phyloP scores from a whole-genome alignment of 306 rosid genomes.

The Rosa lucieae region DNA sequence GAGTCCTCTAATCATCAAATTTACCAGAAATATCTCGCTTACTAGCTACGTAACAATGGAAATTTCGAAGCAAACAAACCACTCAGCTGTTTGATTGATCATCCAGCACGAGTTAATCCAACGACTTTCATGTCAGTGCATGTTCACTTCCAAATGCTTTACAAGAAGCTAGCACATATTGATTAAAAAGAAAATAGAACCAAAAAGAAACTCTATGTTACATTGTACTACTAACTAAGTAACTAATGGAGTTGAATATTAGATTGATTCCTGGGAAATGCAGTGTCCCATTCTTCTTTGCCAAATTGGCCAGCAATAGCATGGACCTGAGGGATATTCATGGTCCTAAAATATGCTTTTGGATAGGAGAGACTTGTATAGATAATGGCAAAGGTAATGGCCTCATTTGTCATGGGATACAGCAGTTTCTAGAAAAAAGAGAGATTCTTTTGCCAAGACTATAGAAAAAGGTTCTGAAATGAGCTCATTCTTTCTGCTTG shows the following conservation, averaged over 20 bases:
- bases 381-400: neutral
- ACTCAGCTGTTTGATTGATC: no score
- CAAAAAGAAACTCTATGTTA: no score
- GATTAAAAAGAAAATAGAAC: no score
- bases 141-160: no score
- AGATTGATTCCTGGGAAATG: neutral
- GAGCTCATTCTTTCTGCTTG: neutral
- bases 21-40: no score
- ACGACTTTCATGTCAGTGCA: no score
- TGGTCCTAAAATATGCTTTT: neutral
- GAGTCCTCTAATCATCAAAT: no score
- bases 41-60: no score
- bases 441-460: neutral
- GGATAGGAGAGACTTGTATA: neutral
- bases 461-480: neutral
- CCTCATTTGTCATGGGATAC: neutral
- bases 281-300: neutral
- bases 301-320: neutral
- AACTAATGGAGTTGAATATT: neutral
- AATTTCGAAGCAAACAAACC: no score
- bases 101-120: no score
- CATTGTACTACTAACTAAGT: no score
- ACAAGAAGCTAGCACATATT: no score
- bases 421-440: neutral
- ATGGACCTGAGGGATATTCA: neutral